A percentile compares a stretch with the other conserved stretches of the same genome.
Evolutionary conservation across 257 asterid genomes (phyloP).

Genomic region (Penstemon newberryi): DNA sequence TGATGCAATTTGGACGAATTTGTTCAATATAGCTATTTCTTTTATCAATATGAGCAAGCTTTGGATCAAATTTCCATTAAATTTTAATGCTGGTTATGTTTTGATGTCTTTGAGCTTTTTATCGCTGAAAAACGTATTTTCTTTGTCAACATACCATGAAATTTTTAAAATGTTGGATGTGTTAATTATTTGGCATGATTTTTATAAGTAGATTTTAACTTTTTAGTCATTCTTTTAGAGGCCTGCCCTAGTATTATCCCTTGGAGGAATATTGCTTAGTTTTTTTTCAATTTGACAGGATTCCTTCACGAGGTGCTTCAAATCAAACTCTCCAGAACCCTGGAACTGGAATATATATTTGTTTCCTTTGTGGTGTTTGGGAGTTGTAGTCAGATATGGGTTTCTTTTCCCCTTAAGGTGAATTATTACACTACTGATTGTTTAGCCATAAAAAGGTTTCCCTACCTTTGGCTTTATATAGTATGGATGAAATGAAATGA

Average conservation of each 20-base stretch:
- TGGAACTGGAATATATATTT: constrained; percentile 96
- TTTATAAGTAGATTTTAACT: background rate
- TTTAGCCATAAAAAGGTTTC: too few species aligned
- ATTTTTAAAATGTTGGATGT: background rate
- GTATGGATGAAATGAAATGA: constrained; percentile 7
- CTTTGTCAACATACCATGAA: background rate
- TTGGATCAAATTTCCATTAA: background rate
- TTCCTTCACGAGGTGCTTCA: constrained; percentile 93
- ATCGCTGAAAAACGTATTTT: background rate
- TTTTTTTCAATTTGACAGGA: constrained; percentile 53
- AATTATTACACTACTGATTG: background rate
- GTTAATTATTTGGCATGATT: background rate
- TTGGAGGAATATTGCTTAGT: constrained; percentile 9
- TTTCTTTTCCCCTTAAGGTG: constrained; percentile 87
- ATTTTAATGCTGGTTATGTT: background rate
- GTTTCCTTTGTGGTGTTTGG: constrained; percentile 97
- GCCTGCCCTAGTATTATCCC: constrained; percentile 9
- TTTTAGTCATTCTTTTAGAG: background rate
- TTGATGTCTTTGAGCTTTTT: background rate
- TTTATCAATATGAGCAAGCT: background rate
- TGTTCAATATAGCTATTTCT: too few species aligned
- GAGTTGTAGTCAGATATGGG: constrained; percentile 85
- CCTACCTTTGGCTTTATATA: constrained; percentile 18
- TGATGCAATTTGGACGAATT: too few species aligned
- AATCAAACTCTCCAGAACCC: constrained; percentile 95